These are phyloP conservation scores for Madurella mycetomatis DNA, from an alignment of 2,329 filamentous ascomycete genomes.

Conservation along the genomic window DNA sequence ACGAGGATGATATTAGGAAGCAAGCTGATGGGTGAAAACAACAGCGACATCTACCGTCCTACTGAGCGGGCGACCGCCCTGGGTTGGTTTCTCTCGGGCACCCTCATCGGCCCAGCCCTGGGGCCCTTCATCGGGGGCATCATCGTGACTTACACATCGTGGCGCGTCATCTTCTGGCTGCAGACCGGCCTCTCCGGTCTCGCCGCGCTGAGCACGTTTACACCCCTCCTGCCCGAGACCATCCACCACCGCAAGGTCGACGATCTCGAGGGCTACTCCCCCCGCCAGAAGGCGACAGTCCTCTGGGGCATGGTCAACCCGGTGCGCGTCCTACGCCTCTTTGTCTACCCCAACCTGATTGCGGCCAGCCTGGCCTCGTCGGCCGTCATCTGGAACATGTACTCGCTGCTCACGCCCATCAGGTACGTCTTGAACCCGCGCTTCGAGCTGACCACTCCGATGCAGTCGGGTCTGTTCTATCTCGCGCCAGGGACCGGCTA, in stretches of 20 bases:
- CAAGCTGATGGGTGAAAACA: neutral
- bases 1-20: too few species aligned
- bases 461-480: conserved; percentile 65
- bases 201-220: conserved; percentile 51
- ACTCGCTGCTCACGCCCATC: conserved; percentile 62
- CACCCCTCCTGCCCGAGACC: conserved; percentile 61
- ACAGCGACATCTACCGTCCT: conserved; percentile 50
- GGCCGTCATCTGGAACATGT: conserved; percentile 67
- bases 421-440: conserved; percentile 68
- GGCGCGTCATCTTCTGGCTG: conserved; percentile 68
- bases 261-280: conserved; percentile 48
- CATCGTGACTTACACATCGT: conserved; percentile 62
- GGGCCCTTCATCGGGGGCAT: conserved; percentile 64
- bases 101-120: conserved; percentile 60
- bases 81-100: conserved; percentile 62
- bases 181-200: conserved; percentile 58
- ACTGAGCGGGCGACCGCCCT: conserved; percentile 62
- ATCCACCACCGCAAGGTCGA: conserved; percentile 55
- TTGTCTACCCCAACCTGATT: conserved; percentile 61
- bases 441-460: conserved; percentile 58
- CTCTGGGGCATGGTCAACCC: conserved; percentile 59
- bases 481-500: conserved; percentile 66
- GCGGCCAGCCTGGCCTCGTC: conserved; percentile 54
- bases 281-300: conserved; percentile 40
- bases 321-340: conserved; percentile 51